These are phyloP conservation scores for Aspergillus homomorphus DNA, from an alignment of 495 filamentous ascomycete species.

Conservation along the genomic window DNA sequence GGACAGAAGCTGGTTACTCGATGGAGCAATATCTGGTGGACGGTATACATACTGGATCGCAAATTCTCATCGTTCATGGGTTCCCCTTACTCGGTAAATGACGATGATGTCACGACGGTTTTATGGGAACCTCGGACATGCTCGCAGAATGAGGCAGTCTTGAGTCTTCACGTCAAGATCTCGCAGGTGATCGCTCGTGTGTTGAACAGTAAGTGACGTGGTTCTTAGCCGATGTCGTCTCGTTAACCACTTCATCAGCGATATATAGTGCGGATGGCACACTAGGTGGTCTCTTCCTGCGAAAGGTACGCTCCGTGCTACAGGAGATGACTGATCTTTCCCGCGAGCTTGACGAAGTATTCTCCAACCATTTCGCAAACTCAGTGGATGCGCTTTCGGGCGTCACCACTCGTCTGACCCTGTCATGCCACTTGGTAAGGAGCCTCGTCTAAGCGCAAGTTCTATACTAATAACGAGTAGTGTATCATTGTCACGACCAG, in stretches of 20 bases:
- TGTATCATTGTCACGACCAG: conserved; percentile 33
- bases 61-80: conserved; percentile 30
- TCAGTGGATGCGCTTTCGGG: conserved; percentile 27
- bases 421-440: conserved; percentile 32
- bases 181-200: conserved; percentile 28
- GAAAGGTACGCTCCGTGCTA: conserved; percentile 26
- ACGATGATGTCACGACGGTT: conserved; percentile 28
- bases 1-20: conserved; percentile 24
- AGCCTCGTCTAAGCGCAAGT: neutral
- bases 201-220: conserved; percentile 17
- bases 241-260: conserved; percentile 15
- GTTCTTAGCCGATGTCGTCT: neutral
- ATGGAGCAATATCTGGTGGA: conserved; percentile 32
- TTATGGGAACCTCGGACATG: conserved; percentile 23
- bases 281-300: conserved; percentile 26
- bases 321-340: conserved; percentile 27
- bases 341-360: conserved; percentile 29
- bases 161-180: conserved; percentile 31
- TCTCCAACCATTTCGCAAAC: conserved; percentile 25
- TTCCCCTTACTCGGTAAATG: conserved; percentile 24
- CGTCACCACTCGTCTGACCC: conserved; percentile 29
- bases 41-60: conserved; percentile 32
- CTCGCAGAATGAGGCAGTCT: conserved; percentile 23
- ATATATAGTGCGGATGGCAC: conserved; percentile 32
- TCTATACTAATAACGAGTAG: conserved; percentile 8